Conservation (phyloP, 169 alveolate genomes). For the Plasmodium adleri region DNA sequence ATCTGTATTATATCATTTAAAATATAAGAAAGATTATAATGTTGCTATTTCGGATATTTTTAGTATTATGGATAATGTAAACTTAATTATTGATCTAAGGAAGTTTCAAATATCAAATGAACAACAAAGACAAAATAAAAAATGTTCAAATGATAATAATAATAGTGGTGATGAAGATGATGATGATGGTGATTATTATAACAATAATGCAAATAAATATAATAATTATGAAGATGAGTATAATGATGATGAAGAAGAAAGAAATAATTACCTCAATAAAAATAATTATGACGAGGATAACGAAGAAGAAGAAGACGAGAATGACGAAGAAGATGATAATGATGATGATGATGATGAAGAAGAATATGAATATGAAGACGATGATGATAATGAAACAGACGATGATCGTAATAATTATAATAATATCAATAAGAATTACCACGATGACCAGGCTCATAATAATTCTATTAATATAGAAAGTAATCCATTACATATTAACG, state of each 20-base stretch:
- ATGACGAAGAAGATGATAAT: not conserved
- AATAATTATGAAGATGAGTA: not conserved
- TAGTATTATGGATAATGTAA: slow-evolving; percentile 56
- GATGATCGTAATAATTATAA: not conserved
- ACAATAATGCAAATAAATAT: not conserved
- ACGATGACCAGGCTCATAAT: too few species aligned
- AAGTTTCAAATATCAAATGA: slow-evolving; percentile 9
- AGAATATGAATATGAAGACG: not conserved
- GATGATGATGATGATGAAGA: not conserved
- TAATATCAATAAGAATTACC: too few species aligned
- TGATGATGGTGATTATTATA: not conserved
- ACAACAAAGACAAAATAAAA: not conserved
- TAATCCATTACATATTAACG: too few species aligned
- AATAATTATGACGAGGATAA: not conserved
- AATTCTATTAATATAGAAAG: too few species aligned
- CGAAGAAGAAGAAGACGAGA: not conserved
- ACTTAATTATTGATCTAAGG: slow-evolving; percentile 44
- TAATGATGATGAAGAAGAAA: not conserved
- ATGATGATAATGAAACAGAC: not conserved
- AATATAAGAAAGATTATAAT: slow-evolving; percentile 54
- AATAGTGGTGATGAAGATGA: not conserved
- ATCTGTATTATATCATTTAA: slow-evolving; percentile 49
- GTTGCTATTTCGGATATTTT: slow-evolving; percentile 53
- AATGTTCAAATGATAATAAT: not conserved
- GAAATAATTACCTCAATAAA: not conserved